Evolutionary conservation across 306 rosid genomes (phyloP).

Genomic region (Datisca glomerata): DNA sequence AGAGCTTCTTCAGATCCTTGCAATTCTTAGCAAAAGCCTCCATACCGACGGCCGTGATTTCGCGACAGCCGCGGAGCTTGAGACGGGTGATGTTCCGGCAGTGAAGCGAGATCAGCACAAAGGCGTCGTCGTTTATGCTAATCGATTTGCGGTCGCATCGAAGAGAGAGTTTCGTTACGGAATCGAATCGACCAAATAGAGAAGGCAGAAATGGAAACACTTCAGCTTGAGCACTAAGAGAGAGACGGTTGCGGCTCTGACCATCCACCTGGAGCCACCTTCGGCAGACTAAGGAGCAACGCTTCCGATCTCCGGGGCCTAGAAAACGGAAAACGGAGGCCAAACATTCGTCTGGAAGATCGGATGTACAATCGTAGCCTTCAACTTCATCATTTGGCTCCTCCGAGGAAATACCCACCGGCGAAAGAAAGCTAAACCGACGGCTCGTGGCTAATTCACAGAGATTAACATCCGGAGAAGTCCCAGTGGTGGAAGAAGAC

Average conservation of each 20-base stretch:
- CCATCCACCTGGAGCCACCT: conserved; percentile 63
- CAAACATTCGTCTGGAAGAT: conserved; percentile 66
- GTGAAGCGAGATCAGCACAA: conserved; percentile 44
- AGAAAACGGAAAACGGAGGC: conserved; percentile 44
- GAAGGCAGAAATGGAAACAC: conserved; percentile 34
- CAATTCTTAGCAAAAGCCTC: conserved; percentile 43
- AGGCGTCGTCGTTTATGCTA: conserved; percentile 52
- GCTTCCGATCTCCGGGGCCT: conserved; percentile 41
- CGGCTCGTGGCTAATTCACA: conserved; percentile 6
- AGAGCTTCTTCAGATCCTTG: conserved; percentile 54
- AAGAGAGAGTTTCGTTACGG: conserved; percentile 57
- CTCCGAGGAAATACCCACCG: not conserved
- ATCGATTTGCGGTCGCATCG: conserved; percentile 53
- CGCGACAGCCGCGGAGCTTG: conserved; percentile 65
- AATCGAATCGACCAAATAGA: conserved; percentile 50
- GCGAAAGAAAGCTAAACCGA: conserved; percentile 16
- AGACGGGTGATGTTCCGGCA: conserved; percentile 54
- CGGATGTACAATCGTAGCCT: conserved; percentile 28
- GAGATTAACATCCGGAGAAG: conserved; percentile 9
- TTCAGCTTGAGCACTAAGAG: conserved; percentile 37
- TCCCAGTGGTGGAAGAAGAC: conserved; percentile 30
- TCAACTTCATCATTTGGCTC: conserved; percentile 8
- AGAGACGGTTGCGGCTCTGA: conserved; percentile 46
- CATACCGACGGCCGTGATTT: conserved; percentile 48
- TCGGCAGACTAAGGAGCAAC: conserved; percentile 46